Conservation (phyloP, 2,329 filamentous ascomycete genomes). For the Pseudopyrenochaeta lycopersici region DNA sequence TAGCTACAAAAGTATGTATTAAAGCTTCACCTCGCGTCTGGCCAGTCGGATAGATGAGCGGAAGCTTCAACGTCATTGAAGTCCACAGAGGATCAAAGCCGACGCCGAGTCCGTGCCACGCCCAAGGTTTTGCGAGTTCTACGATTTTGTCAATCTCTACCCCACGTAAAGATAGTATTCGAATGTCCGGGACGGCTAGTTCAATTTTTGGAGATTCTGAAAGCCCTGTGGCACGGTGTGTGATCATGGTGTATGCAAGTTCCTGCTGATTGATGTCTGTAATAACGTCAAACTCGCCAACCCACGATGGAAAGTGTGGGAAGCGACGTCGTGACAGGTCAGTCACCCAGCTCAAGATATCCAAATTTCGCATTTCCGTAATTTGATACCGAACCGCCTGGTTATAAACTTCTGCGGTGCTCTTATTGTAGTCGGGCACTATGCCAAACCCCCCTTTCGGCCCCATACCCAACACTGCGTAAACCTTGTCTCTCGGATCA, state of each 20-base stretch:
- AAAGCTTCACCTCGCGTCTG: background rate
- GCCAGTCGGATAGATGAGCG: background rate
- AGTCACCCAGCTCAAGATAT: constrained; percentile 2
- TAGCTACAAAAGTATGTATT: background rate
- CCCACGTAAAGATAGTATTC: background rate
- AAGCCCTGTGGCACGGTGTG: background rate
- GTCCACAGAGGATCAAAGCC: background rate
- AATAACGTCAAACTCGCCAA: constrained; percentile 4
- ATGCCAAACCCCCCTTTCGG: background rate
- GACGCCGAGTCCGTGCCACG: background rate
- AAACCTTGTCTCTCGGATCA: constrained; percentile 5
- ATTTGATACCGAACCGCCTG: background rate
- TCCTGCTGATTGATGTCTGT: constrained; percentile 1
- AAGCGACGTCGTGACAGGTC: background rate
- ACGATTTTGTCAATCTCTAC: background rate
- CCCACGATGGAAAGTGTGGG: background rate
- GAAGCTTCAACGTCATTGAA: constrained; percentile 2
- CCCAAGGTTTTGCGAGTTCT: background rate
- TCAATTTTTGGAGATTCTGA: background rate
- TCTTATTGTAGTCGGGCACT: constrained; percentile 2
- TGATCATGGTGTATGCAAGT: background rate
- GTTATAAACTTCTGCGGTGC: background rate
- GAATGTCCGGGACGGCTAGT: background rate
- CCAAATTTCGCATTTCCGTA: background rate
- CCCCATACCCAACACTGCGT: background rate